Base-by-base conservation (phyloP, 208 protist species). In the Porcisia hertigi region DNA sequence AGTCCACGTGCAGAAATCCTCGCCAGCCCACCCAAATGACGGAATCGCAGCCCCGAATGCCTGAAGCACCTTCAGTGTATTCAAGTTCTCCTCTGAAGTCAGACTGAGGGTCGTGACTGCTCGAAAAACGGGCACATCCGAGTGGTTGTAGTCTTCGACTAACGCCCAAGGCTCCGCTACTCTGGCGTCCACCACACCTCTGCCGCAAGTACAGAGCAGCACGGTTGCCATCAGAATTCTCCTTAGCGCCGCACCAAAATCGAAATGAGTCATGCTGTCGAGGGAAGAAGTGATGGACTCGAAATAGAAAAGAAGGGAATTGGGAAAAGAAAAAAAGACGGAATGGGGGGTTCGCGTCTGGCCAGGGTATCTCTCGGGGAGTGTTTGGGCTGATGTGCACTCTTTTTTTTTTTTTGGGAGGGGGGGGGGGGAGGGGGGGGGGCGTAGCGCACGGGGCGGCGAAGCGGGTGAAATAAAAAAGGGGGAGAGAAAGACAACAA, bases 21-120 rank as follows among this genome's bases (percentile, higher is more conserved):
- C 0, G 3, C 67, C 67, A 6, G 25, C 43, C 67, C 67, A 71
- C 67, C 52, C 52, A 43, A 71, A 49, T 25, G 49, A 54, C 0
- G 67, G 67, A 43, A 71, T 30, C 25, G 67, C 67, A 36, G 49
- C 30, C 20, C 47, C 67, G 30, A 71, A 71, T 49, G 45, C 67
- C 45, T 18, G 67, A 43, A 71, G 14, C 67, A 71, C 67, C 45
- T 49, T 39, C 52, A 54, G 67, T 14, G 67, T 71, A 34, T 71
- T 59, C 67, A 0, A 30, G 47, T 11, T 25, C 67, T 71, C 43
- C 16, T 12, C 36, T 12, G 12, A n/a, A 7, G 30, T 43, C 9
- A 63, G 3, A n/a, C 3, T 2, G 0, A 41, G 41, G 3, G 59
- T 36, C 0, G 55, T 25, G 0, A 8, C 5, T 58, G 54, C 9